A percentile compares a stretch with the other conserved stretches of the same genome.
Conservation (phyloP, 1,284 basidiomycete species). For the Pseudozyma pruni region DNA sequence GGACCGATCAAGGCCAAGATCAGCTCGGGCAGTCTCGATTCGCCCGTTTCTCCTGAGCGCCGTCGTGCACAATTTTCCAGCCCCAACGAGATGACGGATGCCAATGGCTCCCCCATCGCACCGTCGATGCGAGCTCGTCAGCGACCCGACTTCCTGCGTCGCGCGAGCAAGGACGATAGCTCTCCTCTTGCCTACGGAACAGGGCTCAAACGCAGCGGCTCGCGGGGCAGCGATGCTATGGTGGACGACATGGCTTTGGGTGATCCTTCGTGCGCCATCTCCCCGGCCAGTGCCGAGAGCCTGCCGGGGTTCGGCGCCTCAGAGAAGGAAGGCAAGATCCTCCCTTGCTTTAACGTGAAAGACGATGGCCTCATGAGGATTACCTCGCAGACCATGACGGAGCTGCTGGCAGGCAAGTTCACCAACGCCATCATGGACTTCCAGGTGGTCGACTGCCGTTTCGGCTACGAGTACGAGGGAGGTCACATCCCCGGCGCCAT, state of each 20-base stretch:
- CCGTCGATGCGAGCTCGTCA: constrained; percentile 23
- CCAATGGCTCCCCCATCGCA: constrained; percentile 54
- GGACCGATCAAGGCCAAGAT: constrained; percentile 14
- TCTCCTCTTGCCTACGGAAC: constrained; percentile 60
- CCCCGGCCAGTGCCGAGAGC: constrained; percentile 38
- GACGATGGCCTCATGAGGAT: constrained; percentile 97
- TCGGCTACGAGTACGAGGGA: constrained; percentile 94
- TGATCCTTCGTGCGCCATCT: constrained; percentile 21
- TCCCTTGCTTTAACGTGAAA: constrained; percentile 91
- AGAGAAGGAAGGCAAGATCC: constrained; percentile 79
- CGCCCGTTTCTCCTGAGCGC: constrained; percentile 37
- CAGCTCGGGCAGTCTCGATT: constrained; percentile 5
- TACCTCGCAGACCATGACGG: constrained; percentile 74
- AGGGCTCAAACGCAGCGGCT: constrained; percentile 44
- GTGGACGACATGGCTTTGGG: constrained; percentile 41
- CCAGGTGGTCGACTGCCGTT: constrained; percentile 90
- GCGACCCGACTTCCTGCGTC: constrained; percentile 41
- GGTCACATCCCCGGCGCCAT: constrained; percentile 92
- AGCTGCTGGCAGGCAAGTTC: constrained; percentile 59
- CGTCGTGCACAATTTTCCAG: constrained; percentile 20
- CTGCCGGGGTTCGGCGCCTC: constrained; percentile 64
- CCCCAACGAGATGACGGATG: constrained; percentile 39
- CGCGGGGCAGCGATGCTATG: constrained; percentile 32
- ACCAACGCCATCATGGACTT: constrained; percentile 54
- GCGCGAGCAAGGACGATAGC: constrained; percentile 58